These are phyloP conservation scores for Fusarium metavorans DNA, from an alignment of 2,329 filamentous ascomycete genomes.

Conservation along the genomic window DNA sequence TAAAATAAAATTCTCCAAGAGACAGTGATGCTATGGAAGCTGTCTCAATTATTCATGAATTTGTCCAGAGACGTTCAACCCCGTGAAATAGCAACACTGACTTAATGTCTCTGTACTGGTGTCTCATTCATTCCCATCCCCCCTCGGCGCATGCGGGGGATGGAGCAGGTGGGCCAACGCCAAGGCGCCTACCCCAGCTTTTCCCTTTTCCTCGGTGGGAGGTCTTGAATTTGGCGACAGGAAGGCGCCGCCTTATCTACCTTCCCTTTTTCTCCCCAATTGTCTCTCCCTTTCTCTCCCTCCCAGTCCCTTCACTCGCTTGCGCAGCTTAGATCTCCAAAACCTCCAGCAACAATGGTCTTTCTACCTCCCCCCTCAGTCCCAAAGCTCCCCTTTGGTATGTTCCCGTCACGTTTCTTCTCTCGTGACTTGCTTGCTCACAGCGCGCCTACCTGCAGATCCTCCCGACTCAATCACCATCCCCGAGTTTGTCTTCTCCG, in stretches of 20 bases:
- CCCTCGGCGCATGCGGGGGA: not conserved
- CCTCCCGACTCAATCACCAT: constrained; percentile 81
- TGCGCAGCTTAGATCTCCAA: not conserved
- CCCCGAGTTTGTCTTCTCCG: constrained; percentile 81
- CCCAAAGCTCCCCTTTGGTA: constrained; percentile 67
- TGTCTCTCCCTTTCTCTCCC: not conserved
- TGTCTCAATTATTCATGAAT: not conserved
- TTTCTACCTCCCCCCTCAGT: constrained; percentile 73
- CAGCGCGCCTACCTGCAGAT: constrained; percentile 50
- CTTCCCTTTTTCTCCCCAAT: not conserved
- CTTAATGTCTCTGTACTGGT: not conserved
- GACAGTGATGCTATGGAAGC: not conserved
- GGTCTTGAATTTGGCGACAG: not conserved
- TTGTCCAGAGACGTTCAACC: not conserved
- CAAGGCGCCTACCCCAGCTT: not conserved
- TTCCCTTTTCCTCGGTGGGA: not conserved
- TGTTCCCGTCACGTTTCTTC: constrained; percentile 31
- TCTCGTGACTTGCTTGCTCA: constrained; percentile 6
- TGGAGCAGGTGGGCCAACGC: not conserved
- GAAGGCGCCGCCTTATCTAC: not conserved
- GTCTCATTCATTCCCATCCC: not conserved
- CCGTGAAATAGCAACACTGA: not conserved
- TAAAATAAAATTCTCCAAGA: not conserved
- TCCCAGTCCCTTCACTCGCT: not conserved
- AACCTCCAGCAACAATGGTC: constrained; percentile 53